Evolutionary conservation across 768 basidiomycete species (phyloP).

Genomic region (Tricholoma matsutake): DNA sequence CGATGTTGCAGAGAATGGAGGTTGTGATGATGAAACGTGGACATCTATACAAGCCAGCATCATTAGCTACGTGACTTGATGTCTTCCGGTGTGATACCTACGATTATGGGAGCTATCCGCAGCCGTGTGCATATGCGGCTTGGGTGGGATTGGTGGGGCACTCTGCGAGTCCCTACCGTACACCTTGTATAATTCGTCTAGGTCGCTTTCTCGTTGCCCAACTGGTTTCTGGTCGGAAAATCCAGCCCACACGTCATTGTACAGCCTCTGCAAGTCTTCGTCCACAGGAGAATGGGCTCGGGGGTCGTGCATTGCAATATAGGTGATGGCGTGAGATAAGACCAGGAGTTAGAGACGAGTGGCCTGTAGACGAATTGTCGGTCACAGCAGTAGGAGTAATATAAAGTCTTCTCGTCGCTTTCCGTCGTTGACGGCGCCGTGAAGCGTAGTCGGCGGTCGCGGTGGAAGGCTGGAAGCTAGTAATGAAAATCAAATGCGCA

Average conservation of each 20-base stretch:
- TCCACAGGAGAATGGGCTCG: slow-evolving; percentile 49
- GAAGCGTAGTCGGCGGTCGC: not conserved
- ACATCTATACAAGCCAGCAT: slow-evolving; percentile 7
- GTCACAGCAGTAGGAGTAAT: not conserved
- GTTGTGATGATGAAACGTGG: slow-evolving; percentile 12
- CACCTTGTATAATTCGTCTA: slow-evolving; percentile 37
- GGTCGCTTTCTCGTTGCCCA: slow-evolving; percentile 29
- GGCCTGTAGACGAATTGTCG: not conserved
- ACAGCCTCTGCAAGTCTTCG: slow-evolving; percentile 69
- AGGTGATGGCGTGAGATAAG: slow-evolving; percentile 46
- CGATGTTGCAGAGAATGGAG: slow-evolving; percentile 11
- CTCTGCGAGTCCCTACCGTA: slow-evolving; percentile 30
- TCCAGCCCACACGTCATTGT: slow-evolving; percentile 71
- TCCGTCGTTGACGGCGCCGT: not conserved
- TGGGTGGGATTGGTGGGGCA: slow-evolving; percentile 15
- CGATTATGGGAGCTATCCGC: slow-evolving; percentile 18
- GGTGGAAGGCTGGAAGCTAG: too few species aligned
- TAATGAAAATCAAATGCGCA: too few species aligned
- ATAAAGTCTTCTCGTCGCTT: not conserved
- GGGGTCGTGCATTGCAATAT: slow-evolving; percentile 44
- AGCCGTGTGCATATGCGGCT: slow-evolving; percentile 10
- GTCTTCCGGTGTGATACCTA: slow-evolving; percentile 11
- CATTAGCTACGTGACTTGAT: slow-evolving; percentile 4
- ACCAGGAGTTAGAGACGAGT: slow-evolving; percentile 1
- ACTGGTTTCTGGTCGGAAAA: slow-evolving; percentile 47